A percentile compares a stretch with the other conserved stretches of the same genome.
phyloP scores from a whole-genome alignment of 495 filamentous ascomycete genomes.

The Penicillium diatomitis region DNA sequence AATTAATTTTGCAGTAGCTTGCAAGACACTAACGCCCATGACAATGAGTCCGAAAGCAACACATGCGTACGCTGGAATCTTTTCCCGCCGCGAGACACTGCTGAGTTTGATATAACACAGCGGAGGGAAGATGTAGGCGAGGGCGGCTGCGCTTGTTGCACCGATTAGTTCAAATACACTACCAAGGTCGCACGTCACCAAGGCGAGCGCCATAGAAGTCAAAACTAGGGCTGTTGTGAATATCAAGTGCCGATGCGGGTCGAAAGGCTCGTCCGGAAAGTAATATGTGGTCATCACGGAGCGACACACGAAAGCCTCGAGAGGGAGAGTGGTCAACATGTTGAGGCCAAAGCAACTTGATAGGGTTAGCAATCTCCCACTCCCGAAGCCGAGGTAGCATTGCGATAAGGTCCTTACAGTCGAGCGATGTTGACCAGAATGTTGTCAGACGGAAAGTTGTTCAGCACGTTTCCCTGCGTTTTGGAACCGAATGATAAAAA shows the following conservation, averaged over 20 bases:
- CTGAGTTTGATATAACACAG: constrained; percentile 91
- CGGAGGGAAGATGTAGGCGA: constrained; percentile 93
- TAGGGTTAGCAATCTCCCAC: constrained; percentile 9
- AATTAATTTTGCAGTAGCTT: constrained; percentile 61
- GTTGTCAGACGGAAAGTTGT: constrained; percentile 90
- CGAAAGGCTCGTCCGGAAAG: constrained; percentile 71
- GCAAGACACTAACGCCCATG: constrained; percentile 73
- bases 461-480: constrained; percentile 90
- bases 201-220: constrained; percentile 62
- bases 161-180: constrained; percentile 93
- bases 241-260: constrained; percentile 73
- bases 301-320: constrained; percentile 94
- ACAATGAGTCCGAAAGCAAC: constrained; percentile 72
- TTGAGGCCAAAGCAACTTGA: constrained; percentile 79
- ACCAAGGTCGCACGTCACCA: constrained; percentile 87
- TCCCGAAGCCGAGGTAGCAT: not conserved
- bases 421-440: constrained; percentile 88
- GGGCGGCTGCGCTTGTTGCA: constrained; percentile 83
- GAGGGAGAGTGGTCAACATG: constrained; percentile 93
- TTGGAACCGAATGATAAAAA: constrained; percentile 89
- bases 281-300: constrained; percentile 95
- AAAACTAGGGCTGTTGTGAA: constrained; percentile 75
- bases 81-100: constrained; percentile 56
- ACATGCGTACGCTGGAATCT: constrained; percentile 58
- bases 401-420: constrained; percentile 40